Base-by-base conservation (phyloP, 225 moss, liverwort and hornwort genomes). In the Polytrichum formosum region DNA sequence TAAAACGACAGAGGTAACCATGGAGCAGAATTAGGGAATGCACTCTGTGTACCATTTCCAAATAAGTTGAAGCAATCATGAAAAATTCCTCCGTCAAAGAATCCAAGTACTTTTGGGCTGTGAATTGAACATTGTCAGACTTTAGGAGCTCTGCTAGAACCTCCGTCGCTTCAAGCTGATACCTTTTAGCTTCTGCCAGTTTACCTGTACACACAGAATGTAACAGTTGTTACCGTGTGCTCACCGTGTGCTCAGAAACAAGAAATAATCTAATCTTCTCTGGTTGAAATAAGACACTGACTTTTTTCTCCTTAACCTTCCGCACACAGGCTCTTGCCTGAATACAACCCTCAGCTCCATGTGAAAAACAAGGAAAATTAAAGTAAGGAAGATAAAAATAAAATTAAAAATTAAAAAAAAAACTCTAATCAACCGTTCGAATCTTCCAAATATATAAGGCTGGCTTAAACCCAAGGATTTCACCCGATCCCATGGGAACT, bases 141-240 rank as follows among this genome's bases (percentile, higher is more conserved):
- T 98, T 98, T 61, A 98, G 76, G 64, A 98, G 87, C 87, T 98
- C 97, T 27, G 97, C 97, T 13, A 98, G 82, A 27, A 98, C 78
- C 82, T 94, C 92, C 22, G 97, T 93, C 2, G 97, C 94, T 82
- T 98, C 80, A 64, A 98, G 59, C 79, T 98, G 97, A 64, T 79
- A 85, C 69, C 82, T 90, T 72, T 85, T 90, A 21, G 94, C 86
- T 65, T 90, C 74, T 21, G 84, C 59, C 19, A 90, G 70, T 67
- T 63, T 82, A 2, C 87, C 90, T 90, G 84, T 71, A 70, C 13
- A 67, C 53, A 66, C 28, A 63, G 62, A 75, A 55, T 29, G 46
- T 16, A 46, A 46, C 46, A 16, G 3, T 46, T 2, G 16, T 46
- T 46, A 46, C 46, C 16, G 13, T 46, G 46, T 37, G 10, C 35